Evolutionary conservation across 495 filamentous ascomycete genomes (phyloP).

Genomic region (Xylona heveae): DNA sequence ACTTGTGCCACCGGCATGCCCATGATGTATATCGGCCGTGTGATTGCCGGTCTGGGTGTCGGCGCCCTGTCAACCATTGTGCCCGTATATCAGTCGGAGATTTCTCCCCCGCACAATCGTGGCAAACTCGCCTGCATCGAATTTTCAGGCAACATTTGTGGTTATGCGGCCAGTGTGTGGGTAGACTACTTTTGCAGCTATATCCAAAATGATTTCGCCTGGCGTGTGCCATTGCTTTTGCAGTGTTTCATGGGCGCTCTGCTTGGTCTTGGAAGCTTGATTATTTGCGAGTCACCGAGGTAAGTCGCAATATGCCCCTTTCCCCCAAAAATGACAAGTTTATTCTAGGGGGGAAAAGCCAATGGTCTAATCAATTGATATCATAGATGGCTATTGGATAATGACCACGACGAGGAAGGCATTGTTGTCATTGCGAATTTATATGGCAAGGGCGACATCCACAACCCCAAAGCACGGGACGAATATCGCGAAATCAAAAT

Average conservation of each 20-base stretch:
- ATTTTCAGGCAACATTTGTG: slow-evolving; percentile 89
- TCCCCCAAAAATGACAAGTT: slow-evolving; percentile 4
- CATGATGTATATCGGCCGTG: slow-evolving; percentile 82
- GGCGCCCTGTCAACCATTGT: slow-evolving; percentile 93
- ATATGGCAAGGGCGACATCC: slow-evolving; percentile 86
- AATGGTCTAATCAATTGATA: slow-evolving; percentile 1
- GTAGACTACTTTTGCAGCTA: slow-evolving; percentile 94
- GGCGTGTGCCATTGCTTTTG: slow-evolving; percentile 78
- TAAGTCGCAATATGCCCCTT: slow-evolving; percentile 19
- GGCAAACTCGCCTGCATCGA: slow-evolving; percentile 95
- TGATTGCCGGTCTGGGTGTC: slow-evolving; percentile 84
- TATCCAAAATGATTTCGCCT: slow-evolving; percentile 67
- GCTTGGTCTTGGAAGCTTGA: slow-evolving; percentile 61
- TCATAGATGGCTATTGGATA: slow-evolving; percentile 80
- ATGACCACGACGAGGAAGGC: slow-evolving; percentile 94
- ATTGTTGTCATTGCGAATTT: slow-evolving; percentile 96
- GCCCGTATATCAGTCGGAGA: slow-evolving; percentile 94
- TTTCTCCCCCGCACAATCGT: slow-evolving; percentile 86
- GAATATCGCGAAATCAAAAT: slow-evolving; percentile 99
- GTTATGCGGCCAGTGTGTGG: slow-evolving; percentile 93
- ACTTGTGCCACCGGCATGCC: slow-evolving; percentile 59
- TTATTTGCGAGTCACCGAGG: slow-evolving; percentile 94
- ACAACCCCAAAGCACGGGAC: slow-evolving; percentile 71
- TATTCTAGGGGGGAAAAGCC: too few species aligned
- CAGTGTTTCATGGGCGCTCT: slow-evolving; percentile 86